Evolutionary conservation across 108 stramenopile species (phyloP), one percentile per base, ranked within the genome.

Genomic region (Skeletonema menzelii): DNA sequence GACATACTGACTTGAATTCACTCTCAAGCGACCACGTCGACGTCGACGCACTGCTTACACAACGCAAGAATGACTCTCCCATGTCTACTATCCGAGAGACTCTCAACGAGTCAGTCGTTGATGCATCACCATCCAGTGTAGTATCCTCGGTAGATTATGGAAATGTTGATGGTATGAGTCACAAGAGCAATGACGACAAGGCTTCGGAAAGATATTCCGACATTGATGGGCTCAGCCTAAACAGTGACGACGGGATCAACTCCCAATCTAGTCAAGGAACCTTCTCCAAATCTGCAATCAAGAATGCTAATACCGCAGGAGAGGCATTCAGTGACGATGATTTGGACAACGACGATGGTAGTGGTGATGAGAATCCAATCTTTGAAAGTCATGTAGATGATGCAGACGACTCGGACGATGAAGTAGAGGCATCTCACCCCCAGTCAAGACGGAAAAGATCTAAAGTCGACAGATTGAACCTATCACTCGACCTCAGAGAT

Each of bases 11-110:
- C 49, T 8, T 69, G 47, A 69, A 69, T 55, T 69, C 68, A 37
- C 68, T 69, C 15, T 15, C 32, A 20, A 58, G 56, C 10, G 68
- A 69, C 1, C 56, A 69, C 34, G 68, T 71, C 14, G 70, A 71
- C 17, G 60, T 71, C 20, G 59, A 71, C 17, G 47, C 60, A 8
- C 22, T 62, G 27, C 59, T 71, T 13, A 13, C 34, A 22, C 38
- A 62, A 27, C 59, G 46, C 27, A 44, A 24, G 19, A 19, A 20
- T 17, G 55, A 58, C 6, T 71, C 70, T 49, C 20, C 60, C 24
- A 44, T 71, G 60, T 19, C 70, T 27, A 71, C 70, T 1, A 71
- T 71, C 19, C 59, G 59, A 14, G 70, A 71, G 38, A 20, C 26
- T 55, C 20, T 31, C 14, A 17, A 44, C 14, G 60, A 44, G 44